phyloP scores from a whole-genome alignment of 2,329 filamentous ascomycete genomes.

The Aspergillus ochraceoroseus region DNA sequence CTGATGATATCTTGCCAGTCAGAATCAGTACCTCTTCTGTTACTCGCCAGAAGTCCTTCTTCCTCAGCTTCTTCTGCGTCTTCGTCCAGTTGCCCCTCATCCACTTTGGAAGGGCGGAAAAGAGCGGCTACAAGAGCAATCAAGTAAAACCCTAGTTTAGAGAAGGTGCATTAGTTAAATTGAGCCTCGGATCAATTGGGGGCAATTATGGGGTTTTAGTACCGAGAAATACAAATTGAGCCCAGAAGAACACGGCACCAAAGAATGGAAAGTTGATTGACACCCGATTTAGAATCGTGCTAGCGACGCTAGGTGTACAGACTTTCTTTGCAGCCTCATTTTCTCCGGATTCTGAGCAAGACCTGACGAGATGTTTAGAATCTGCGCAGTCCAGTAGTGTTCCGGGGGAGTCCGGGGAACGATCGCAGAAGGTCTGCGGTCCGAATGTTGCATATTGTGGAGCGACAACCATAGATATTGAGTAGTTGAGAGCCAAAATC shows the following conservation, averaged over 20 bases:
- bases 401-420: conserved; percentile 57
- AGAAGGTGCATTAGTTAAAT: conserved; percentile 3
- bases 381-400: conserved; percentile 70
- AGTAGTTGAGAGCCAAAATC: conserved; percentile 86
- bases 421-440: conserved; percentile 87
- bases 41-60: conserved; percentile 81
- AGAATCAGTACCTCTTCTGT: conserved; percentile 72
- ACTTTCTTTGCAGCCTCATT: conserved; percentile 69
- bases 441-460: conserved; percentile 94
- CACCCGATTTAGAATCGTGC: conserved; percentile 87
- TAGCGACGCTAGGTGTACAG: conserved; percentile 87
- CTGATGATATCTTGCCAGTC: conserved; percentile 86
- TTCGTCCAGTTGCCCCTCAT: conserved; percentile 73
- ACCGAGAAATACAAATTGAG: conserved; percentile 84
- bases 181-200: too few species aligned
- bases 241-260: conserved; percentile 89
- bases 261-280: conserved; percentile 95
- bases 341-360: conserved; percentile 72
- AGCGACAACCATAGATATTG: conserved; percentile 85
- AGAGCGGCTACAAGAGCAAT: conserved; percentile 73
- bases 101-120: conserved; percentile 72
- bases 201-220: conserved; percentile 17
- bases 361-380: conserved; percentile 62
- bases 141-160: conserved; percentile 59
- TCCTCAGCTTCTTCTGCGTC: conserved; percentile 91